Percentiles rank a stretch among this genome's conserved stretches.
Evolutionary conservation across 352 stramenopile species (phyloP).

Genomic region (Globisporangium parvum): DNA sequence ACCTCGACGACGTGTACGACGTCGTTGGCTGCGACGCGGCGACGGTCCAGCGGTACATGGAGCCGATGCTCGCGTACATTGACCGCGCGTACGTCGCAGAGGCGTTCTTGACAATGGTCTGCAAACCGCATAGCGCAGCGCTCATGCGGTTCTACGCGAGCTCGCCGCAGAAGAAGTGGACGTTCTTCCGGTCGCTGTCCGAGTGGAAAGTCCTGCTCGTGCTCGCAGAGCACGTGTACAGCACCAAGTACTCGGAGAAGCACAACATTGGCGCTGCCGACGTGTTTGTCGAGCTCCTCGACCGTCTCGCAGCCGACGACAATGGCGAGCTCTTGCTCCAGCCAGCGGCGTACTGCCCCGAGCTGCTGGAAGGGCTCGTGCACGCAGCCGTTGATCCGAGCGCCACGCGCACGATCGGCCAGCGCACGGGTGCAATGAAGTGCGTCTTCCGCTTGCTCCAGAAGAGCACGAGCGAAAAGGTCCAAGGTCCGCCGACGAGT

Average conservation of each 20-base stretch:
- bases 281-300: slow-evolving; percentile 84
- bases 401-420: slow-evolving; percentile 31
- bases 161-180: slow-evolving; percentile 80
- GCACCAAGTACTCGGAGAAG: slow-evolving; percentile 43
- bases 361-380: slow-evolving; percentile 81
- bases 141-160: slow-evolving; percentile 62
- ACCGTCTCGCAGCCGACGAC: slow-evolving; percentile 82
- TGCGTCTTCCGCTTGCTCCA: slow-evolving; percentile 74
- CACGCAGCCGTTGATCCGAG: slow-evolving; percentile 41
- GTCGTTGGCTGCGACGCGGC: slow-evolving; percentile 54
- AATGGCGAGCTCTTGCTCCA: slow-evolving; percentile 87
- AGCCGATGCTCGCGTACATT: slow-evolving; percentile 76
- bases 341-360: slow-evolving; percentile 72
- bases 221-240: slow-evolving; percentile 76
- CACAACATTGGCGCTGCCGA: slow-evolving; percentile 82
- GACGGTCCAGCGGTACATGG: slow-evolving; percentile 76
- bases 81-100: slow-evolving; percentile 82
- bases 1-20: slow-evolving; percentile 87
- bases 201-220: slow-evolving; percentile 88
- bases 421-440: slow-evolving; percentile 81
- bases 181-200: slow-evolving; percentile 78
- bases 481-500: slow-evolving; percentile 69
- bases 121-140: slow-evolving; percentile 74
- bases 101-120: slow-evolving; percentile 82
- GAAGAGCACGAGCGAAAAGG: slow-evolving; percentile 68